Percentiles rank a stretch among this genome's conserved stretches.
These are phyloP conservation scores for Ananas comosus DNA, from an alignment of 176 grass and related monocot genomes.

Conservation along the genomic window DNA sequence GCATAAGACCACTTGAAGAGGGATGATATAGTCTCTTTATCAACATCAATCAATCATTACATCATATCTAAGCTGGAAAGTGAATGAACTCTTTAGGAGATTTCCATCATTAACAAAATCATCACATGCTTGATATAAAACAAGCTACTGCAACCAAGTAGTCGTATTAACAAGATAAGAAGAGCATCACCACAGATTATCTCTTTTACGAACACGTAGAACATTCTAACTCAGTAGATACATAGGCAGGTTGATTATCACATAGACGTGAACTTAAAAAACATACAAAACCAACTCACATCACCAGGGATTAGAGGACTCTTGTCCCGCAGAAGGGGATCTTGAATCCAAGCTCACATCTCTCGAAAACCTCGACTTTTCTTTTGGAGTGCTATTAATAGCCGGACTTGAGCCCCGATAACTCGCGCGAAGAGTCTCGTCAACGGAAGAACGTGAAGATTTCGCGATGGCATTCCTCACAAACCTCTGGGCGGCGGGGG, in stretches of 20 bases:
- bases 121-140: no score
- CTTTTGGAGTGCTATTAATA: constrained; percentile 53
- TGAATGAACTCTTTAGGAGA: no score
- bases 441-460: constrained; percentile 41
- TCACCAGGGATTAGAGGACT: constrained; percentile 72
- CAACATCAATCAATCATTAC: no score
- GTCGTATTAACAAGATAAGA: no score
- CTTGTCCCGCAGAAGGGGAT: constrained; percentile 59
- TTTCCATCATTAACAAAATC: no score
- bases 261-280: neutral
- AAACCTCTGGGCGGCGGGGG: constrained; percentile 82
- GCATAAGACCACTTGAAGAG: no score
- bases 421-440: constrained; percentile 89
- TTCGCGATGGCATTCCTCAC: constrained; percentile 76
- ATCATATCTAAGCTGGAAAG: no score
- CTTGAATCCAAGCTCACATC: constrained; percentile 49
- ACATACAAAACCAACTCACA: neutral
- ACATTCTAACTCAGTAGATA: no score
- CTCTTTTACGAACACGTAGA: no score
- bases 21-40: no score
- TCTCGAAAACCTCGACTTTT: constrained; percentile 74
- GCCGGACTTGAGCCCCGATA: constrained; percentile 66
- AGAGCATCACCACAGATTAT: no score
- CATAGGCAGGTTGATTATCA: neutral
- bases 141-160: no score